phyloP scores from a whole-genome alignment of 1,284 basidiomycete species.

The Ustilago tritici region DNA sequence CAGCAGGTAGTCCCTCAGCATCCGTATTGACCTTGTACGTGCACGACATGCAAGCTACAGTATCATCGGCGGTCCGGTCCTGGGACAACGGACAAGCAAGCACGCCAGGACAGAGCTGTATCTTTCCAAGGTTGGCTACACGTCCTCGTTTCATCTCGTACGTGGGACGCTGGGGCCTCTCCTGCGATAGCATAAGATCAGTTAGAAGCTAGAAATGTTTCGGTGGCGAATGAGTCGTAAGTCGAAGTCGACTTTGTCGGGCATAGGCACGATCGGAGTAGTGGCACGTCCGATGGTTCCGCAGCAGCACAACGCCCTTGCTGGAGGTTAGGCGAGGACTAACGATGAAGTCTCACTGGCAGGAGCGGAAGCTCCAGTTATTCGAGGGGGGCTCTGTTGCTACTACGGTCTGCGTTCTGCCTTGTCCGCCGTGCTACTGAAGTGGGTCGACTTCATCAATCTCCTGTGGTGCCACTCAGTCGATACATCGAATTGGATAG shows the following conservation, averaged over 20 bases:
- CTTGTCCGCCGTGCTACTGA: too few species aligned
- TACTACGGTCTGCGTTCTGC: neutral
- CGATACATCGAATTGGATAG: neutral
- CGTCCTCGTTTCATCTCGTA: slow-evolving; percentile 12
- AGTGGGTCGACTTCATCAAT: slow-evolving; percentile 1
- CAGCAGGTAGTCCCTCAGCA: neutral
- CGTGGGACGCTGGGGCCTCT: neutral
- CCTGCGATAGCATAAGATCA: neutral
- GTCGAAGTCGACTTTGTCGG: neutral
- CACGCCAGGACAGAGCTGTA: neutral
- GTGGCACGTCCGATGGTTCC: neutral
- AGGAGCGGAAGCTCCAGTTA: neutral
- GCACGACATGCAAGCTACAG: neutral
- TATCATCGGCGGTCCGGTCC: neutral
- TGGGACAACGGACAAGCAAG: neutral
- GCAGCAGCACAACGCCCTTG: neutral
- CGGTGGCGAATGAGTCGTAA: neutral
- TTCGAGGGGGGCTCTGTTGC: neutral
- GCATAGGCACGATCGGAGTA: neutral
- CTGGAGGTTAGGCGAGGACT: neutral
- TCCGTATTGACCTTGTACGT: neutral
- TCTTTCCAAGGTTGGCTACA: neutral
- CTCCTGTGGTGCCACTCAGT: neutral
- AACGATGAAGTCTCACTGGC: neutral
- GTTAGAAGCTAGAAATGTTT: neutral